Conservation (phyloP, 768 basidiomycete species). For the Termitomyces sp. region DNA sequence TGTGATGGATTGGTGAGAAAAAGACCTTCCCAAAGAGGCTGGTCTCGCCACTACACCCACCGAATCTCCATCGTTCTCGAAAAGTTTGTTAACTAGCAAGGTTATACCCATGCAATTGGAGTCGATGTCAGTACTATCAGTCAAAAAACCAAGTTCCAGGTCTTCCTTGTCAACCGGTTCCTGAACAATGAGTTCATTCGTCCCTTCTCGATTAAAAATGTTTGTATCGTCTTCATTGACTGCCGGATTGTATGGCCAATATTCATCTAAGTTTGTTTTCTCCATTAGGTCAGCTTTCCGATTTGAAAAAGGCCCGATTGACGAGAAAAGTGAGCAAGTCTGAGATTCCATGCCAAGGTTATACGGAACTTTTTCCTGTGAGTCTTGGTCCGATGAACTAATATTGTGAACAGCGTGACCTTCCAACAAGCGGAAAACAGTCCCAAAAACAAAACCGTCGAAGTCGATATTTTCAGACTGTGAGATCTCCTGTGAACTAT, state of each 20-base stretch:
- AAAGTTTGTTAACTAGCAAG: conserved; percentile 3
- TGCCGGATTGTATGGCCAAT: not conserved
- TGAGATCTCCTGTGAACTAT: conserved; percentile 2
- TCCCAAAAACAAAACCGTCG: not conserved
- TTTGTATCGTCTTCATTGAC: not conserved
- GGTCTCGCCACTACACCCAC: conserved; percentile 7
- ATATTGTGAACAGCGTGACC: conserved; percentile 11
- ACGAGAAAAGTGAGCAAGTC: conserved; percentile 3
- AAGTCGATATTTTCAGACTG: not conserved
- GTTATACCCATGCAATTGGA: conserved; percentile 1
- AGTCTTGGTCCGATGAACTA: conserved; percentile 1
- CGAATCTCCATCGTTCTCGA: conserved; percentile 12
- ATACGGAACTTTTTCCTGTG: conserved; percentile 7
- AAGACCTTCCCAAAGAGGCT: not conserved
- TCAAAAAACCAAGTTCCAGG: conserved; percentile 9
- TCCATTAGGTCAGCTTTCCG: not conserved
- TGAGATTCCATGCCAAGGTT: conserved; percentile 6
- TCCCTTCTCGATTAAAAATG: not conserved
- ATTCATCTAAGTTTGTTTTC: not conserved
- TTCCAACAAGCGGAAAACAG: not conserved
- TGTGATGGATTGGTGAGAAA: conserved; percentile 15
- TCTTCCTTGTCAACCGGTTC: conserved; percentile 5
- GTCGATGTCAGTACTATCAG: conserved; percentile 7
- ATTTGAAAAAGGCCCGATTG: conserved; percentile 1
- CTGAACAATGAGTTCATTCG: not conserved